These are phyloP conservation scores for Metschnikowia picachoensis DNA, from an alignment of 805 yeast species.

Conservation along the genomic window DNA sequence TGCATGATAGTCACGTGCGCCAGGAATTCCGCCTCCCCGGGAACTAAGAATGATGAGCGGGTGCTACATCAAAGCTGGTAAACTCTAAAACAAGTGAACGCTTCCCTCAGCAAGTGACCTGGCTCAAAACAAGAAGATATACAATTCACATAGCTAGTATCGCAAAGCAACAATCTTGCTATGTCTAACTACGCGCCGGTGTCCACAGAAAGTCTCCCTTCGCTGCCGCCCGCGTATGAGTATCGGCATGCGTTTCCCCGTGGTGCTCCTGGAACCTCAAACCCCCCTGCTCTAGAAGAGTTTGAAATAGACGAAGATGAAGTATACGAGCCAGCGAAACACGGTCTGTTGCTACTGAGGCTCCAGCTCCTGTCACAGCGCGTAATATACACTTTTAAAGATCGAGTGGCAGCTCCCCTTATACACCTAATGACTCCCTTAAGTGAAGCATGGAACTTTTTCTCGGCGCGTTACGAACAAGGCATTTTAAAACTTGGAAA, in stretches of 20 bases:
- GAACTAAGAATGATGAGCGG: not conserved
- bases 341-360: constrained; percentile 27
- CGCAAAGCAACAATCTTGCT: not conserved
- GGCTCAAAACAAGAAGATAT: not conserved
- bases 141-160: not conserved
- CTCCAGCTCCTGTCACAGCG: constrained; percentile 36
- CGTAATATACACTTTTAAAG: constrained; percentile 35
- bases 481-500: constrained; percentile 69
- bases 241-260: not conserved
- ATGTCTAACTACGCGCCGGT: constrained; percentile 1
- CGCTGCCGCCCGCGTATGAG: constrained; percentile 12
- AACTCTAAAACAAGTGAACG: no score
- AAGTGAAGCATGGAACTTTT: constrained; percentile 42
- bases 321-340: constrained; percentile 16
- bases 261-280: not conserved
- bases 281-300: constrained; percentile 22
- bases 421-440: constrained; percentile 48
- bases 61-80: not conserved
- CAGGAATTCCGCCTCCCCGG: not conserved
- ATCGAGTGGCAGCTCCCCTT: constrained; percentile 40
- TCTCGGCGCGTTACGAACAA: constrained; percentile 49
- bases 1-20: no score
- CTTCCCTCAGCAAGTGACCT: not conserved
- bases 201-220: constrained; percentile 3
- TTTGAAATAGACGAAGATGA: constrained; percentile 37